These are phyloP conservation scores for Colletotrichum shisoi DNA, from an alignment of 2,329 filamentous ascomycete genomes.

Conservation along the genomic window DNA sequence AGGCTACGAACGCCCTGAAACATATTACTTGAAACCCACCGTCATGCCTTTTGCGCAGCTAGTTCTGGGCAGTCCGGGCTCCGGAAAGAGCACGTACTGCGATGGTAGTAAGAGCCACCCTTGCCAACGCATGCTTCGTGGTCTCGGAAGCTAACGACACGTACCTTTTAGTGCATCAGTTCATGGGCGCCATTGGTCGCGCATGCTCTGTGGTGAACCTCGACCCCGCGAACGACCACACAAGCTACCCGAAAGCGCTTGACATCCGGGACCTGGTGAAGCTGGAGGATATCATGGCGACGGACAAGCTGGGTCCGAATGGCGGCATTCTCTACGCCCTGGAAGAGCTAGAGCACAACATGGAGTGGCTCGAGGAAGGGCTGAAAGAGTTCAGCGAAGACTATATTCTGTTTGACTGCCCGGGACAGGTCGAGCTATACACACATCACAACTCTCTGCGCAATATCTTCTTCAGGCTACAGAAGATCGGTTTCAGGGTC, in stretches of 20 bases:
- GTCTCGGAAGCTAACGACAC: slow-evolving; percentile 21
- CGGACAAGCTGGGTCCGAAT: slow-evolving; percentile 89
- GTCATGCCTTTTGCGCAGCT: slow-evolving; percentile 75
- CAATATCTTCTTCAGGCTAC: slow-evolving; percentile 88
- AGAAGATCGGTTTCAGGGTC: slow-evolving; percentile 92
- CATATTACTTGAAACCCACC: no score
- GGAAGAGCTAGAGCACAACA: slow-evolving; percentile 92
- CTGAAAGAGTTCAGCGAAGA: slow-evolving; percentile 84
- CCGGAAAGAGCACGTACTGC: slow-evolving; percentile 97
- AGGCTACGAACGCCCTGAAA: not conserved
- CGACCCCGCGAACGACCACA: slow-evolving; percentile 94
- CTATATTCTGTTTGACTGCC: slow-evolving; percentile 94
- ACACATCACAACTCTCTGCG: slow-evolving; percentile 92
- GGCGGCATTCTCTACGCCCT: slow-evolving; percentile 92
- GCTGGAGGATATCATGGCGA: slow-evolving; percentile 92
- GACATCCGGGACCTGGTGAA: slow-evolving; percentile 90
- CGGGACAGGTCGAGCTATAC: slow-evolving; percentile 95
- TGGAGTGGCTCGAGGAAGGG: slow-evolving; percentile 87
- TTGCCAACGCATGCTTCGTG: slow-evolving; percentile 18
- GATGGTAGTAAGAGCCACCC: slow-evolving; percentile 77
- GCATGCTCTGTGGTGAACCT: slow-evolving; percentile 96
- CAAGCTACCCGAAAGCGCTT: slow-evolving; percentile 85
- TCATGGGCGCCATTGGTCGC: slow-evolving; percentile 92
- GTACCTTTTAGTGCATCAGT: slow-evolving; percentile 78
- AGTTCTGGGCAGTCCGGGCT: slow-evolving; percentile 90